These are phyloP conservation scores for Scalesia atractyloides DNA, from an alignment of 129 eudicot genomes.

Conservation along the genomic window DNA sequence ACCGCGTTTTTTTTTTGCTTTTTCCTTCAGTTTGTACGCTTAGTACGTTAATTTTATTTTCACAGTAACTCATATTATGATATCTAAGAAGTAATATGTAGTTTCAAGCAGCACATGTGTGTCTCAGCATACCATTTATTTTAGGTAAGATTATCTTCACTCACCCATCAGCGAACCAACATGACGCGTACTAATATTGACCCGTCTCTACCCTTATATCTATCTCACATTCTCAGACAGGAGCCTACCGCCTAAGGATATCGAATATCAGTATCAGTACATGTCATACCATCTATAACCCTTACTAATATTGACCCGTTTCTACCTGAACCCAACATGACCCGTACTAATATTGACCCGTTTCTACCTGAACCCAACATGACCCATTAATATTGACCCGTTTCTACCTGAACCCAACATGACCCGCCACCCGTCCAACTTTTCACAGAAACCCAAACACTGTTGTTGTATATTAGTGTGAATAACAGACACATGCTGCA, in stretches of 20 bases:
- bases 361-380: background rate
- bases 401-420: background rate
- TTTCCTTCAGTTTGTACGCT: too few species aligned
- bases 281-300: background rate
- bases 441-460: background rate
- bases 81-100: background rate
- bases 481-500: slow-evolving; percentile 6
- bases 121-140: background rate
- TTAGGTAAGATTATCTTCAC: background rate
- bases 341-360: background rate
- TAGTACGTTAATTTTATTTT: too few species aligned
- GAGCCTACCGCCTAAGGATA: background rate
- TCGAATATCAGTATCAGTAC: background rate
- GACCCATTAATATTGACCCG: background rate
- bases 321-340: background rate
- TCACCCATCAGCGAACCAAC: background rate
- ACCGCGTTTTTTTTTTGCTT: too few species aligned
- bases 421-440: background rate
- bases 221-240: background rate
- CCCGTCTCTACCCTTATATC: background rate
- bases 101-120: background rate
- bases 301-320: background rate
- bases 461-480: background rate
- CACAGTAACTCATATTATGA: too few species aligned
- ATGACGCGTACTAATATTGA: background rate